These are phyloP conservation scores for Puccinia horiana DNA, from an alignment of 1,284 basidiomycete species.

Conservation along the genomic window DNA sequence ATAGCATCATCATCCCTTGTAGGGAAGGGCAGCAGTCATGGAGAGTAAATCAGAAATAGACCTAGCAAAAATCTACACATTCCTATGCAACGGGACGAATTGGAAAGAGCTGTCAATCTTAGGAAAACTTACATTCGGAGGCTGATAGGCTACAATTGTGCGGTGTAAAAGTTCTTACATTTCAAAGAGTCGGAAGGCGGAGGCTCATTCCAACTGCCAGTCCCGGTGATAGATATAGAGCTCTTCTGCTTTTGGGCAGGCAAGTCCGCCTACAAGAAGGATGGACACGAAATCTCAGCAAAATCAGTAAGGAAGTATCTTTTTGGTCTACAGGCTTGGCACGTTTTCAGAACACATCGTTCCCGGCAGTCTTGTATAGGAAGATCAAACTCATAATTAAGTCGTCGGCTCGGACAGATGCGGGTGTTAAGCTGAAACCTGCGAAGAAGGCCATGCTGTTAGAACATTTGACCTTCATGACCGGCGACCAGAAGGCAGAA, in stretches of 20 bases:
- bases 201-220: neutral
- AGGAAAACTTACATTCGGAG: too few species aligned
- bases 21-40: too few species aligned
- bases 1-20: too few species aligned
- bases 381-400: neutral
- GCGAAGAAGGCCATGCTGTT: neutral
- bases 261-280: neutral
- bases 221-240: neutral
- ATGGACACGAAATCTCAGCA: neutral
- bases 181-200: neutral
- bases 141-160: neutral
- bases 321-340: neutral
- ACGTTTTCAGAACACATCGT: neutral
- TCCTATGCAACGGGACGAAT: too few species aligned
- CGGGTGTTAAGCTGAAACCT: neutral
- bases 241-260: neutral
- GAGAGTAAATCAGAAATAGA: too few species aligned
- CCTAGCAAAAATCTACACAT: too few species aligned
- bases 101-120: too few species aligned
- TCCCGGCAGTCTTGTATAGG: neutral
- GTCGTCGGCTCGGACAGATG: neutral
- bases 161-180: neutral
- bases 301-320: too few species aligned
- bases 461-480: neutral
- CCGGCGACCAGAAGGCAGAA: neutral